phyloP scores from a whole-genome alignment of 177 flowering plant genomes.

The Vitis hybrid region DNA sequence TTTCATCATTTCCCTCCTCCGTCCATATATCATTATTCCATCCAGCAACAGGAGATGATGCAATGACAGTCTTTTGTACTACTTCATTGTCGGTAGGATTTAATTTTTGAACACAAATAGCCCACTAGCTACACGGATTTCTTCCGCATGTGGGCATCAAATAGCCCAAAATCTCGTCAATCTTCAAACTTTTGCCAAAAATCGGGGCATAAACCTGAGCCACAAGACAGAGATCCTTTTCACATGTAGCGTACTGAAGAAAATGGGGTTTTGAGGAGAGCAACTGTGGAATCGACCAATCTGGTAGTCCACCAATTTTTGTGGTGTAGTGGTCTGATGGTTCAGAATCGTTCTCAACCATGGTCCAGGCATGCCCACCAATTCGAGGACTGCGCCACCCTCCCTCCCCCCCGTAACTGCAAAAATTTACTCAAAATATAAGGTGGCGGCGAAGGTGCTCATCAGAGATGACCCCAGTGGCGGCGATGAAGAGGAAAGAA shows the following conservation, averaged over 20 bases:
- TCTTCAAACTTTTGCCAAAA: conserved; percentile 29
- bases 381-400: too few relatives aligned
- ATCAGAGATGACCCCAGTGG: conserved; percentile 19
- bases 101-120: conserved; percentile 67
- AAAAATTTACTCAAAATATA: too few relatives aligned
- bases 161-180: conserved; percentile 80
- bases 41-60: conserved; percentile 19
- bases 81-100: conserved; percentile 11
- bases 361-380: too few relatives aligned
- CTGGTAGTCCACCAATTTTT: too few relatives aligned
- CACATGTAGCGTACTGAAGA: too few relatives aligned
- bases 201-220: conserved; percentile 70
- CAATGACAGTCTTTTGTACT: conserved; percentile 5
- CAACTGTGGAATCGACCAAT: too few relatives aligned
- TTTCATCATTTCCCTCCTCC: conserved; percentile 23
- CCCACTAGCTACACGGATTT: conserved; percentile 64
- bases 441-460: too few relatives aligned
- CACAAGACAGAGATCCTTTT: too few relatives aligned
- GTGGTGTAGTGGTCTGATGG: conserved; percentile 21
- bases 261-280: too few relatives aligned
- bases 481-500: too few relatives aligned
- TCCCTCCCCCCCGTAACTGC: too few relatives aligned
- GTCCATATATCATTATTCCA: conserved; percentile 31
- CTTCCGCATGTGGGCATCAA: conserved; percentile 49
- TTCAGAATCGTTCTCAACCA: too few relatives aligned